These are phyloP conservation scores for Zarea fungicola DNA, from an alignment of 2,329 filamentous ascomycete genomes.

Conservation along the genomic window DNA sequence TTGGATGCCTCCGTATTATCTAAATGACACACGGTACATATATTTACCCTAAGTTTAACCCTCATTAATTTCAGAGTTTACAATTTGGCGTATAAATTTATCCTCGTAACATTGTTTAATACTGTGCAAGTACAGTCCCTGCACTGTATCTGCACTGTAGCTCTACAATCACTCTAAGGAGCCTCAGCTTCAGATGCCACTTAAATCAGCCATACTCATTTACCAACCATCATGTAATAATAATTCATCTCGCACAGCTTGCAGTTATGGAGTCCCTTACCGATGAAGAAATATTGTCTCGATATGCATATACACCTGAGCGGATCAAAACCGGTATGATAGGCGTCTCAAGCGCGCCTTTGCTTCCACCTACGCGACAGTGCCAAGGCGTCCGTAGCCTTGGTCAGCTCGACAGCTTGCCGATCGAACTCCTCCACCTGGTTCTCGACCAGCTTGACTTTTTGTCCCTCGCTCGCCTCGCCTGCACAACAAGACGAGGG, in stretches of 20 bases:
- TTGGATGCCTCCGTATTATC: too few species aligned
- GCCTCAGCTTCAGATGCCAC: too few species aligned
- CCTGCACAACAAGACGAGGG: slow-evolving; percentile 20
- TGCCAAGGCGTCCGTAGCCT: not conserved
- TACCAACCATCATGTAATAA: too few species aligned
- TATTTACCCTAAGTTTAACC: too few species aligned
- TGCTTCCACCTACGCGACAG: not conserved
- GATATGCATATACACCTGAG: not conserved
- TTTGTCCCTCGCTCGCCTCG: slow-evolving; percentile 25
- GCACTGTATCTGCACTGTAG: too few species aligned
- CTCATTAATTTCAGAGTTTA: too few species aligned
- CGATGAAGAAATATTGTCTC: not conserved
- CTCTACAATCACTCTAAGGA: too few species aligned
- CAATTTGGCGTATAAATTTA: too few species aligned
- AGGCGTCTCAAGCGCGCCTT: not conserved
- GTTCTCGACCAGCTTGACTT: slow-evolving; percentile 24
- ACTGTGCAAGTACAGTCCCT: too few species aligned
- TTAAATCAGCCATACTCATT: too few species aligned
- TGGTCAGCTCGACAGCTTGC: slow-evolving; percentile 23
- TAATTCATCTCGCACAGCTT: not conserved
- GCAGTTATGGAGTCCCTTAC: not conserved
- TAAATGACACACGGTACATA: too few species aligned
- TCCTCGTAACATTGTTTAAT: too few species aligned
- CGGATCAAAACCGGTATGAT: not conserved
- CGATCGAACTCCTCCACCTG: slow-evolving; percentile 21